Percentiles rank a stretch among this genome's conserved stretches.
Conservation (phyloP, 2,329 filamentous ascomycete genomes). For the Trichoderma pleuroti region DNA sequence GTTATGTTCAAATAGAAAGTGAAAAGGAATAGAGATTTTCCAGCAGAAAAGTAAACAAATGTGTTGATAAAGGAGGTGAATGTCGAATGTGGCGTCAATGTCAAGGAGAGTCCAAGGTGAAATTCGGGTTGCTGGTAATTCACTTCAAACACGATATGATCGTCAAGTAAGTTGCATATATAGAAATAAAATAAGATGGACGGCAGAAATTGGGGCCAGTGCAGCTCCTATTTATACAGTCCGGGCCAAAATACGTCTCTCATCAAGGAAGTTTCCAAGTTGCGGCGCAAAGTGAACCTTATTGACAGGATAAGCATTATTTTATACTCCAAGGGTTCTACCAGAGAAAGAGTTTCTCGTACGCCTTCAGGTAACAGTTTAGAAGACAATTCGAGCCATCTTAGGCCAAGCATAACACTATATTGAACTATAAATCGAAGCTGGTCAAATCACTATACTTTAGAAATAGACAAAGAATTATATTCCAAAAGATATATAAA, state of each 20-base stretch:
- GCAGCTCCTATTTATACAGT: neutral
- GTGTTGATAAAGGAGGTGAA: neutral
- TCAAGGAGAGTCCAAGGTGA: neutral
- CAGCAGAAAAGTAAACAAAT: neutral
- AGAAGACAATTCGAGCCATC: neutral
- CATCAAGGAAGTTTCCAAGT: neutral
- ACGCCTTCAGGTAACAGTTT: neutral
- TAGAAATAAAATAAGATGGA: neutral
- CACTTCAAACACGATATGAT: neutral
- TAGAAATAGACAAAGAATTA: neutral
- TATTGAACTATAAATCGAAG: neutral
- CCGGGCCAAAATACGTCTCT: neutral
- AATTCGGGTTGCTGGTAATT: neutral
- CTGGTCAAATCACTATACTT: neutral
- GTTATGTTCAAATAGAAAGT: neutral
- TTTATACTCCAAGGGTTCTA: too few relatives aligned
- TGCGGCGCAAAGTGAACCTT: neutral
- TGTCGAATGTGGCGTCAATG: neutral
- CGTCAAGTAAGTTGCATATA: neutral
- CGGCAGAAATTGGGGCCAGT: neutral
- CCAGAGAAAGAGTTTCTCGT: neutral
- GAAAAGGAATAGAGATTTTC: neutral
- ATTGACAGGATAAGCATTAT: too few relatives aligned
- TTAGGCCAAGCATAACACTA: neutral
- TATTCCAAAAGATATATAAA: neutral